Percentiles rank a stretch among this genome's conserved stretches.
Conservation (phyloP, 768 basidiomycete genomes). For the Mycena amicta region DNA sequence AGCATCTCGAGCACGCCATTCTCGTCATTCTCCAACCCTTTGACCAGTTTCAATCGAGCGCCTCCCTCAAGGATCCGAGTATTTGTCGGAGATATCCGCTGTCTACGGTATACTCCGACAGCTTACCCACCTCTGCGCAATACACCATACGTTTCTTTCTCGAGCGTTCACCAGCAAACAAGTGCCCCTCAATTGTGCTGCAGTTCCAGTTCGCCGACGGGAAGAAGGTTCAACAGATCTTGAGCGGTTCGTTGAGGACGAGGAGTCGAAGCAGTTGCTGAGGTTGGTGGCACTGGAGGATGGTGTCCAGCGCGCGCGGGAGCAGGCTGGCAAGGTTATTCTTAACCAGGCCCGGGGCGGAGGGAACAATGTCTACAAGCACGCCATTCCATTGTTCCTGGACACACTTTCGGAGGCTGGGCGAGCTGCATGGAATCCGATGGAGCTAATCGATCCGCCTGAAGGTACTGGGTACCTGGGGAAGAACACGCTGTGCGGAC, state of each 20-base stretch:
- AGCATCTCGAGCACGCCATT: conserved; percentile 78
- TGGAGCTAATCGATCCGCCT: conserved; percentile 91
- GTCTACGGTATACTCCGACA: conserved; percentile 86
- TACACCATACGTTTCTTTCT: conserved; percentile 78
- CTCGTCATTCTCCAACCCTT: conserved; percentile 77
- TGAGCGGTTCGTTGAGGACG: conserved; percentile 62
- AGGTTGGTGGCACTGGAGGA: conserved; percentile 81
- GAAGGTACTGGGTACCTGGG: conserved; percentile 63
- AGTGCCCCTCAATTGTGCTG: conserved; percentile 87
- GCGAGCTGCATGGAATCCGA: conserved; percentile 90
- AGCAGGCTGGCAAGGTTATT: conserved; percentile 61
- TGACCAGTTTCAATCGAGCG: conserved; percentile 61
- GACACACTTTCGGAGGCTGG: conserved; percentile 60
- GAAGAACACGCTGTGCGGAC: conserved; percentile 51
- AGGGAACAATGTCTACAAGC: conserved; percentile 93
- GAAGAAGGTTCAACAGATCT: conserved; percentile 95
- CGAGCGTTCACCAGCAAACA: conserved; percentile 84
- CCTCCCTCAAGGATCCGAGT: conserved; percentile 52
- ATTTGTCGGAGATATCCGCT: conserved; percentile 73
- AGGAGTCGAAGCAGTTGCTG: conserved; percentile 46
- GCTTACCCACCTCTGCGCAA: conserved; percentile 72
- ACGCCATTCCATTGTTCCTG: conserved; percentile 77
- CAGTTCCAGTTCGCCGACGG: conserved; percentile 94
- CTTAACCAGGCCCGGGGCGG: conserved; percentile 98
- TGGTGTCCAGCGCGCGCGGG: conserved; percentile 56